Evolutionary conservation across 345 rosid species (phyloP).

Genomic region (Salix viminalis): DNA sequence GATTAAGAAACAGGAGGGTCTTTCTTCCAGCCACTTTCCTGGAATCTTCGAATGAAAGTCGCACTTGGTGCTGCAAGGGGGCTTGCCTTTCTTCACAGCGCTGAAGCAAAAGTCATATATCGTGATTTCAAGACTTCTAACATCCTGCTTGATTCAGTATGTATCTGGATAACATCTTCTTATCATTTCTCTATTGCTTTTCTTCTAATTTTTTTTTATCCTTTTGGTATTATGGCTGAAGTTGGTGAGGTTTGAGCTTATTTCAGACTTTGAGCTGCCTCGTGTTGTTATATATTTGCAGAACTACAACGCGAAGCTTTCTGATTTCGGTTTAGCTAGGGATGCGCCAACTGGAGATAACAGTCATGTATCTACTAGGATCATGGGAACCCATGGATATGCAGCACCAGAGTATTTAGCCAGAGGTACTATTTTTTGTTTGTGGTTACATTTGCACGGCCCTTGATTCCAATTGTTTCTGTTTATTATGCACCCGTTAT

Average conservation of each 20-base stretch:
- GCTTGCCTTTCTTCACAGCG: constrained; percentile 93
- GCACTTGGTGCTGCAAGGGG: constrained; percentile 42
- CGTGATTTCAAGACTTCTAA: constrained; percentile 95
- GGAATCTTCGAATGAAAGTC: constrained; percentile 17
- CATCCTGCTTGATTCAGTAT: constrained; percentile 82
- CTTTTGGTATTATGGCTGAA: background rate
- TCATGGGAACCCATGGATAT: constrained; percentile 93
- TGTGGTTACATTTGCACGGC: background rate
- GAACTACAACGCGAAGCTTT: constrained; percentile 85
- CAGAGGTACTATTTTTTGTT: constrained; percentile 41
- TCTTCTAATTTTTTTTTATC: background rate
- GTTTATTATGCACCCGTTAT: background rate
- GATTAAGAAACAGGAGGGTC: constrained; percentile 21
- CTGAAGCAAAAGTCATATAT: constrained; percentile 77
- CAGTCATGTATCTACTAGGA: constrained; percentile 91
- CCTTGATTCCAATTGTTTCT: background rate
- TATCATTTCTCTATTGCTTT: background rate
- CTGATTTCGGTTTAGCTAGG: constrained; percentile 94
- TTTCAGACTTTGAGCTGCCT: background rate
- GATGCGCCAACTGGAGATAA: constrained; percentile 85
- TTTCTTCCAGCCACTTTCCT: constrained; percentile 22
- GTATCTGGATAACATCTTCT: constrained; percentile 1
- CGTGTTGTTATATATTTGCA: constrained; percentile 22
- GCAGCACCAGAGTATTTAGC: constrained; percentile 96
- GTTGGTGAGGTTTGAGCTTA: background rate